Percentiles rank a stretch among this genome's conserved stretches.
Conservation (phyloP, 768 basidiomycete species). For the Agaricus bisporus region DNA sequence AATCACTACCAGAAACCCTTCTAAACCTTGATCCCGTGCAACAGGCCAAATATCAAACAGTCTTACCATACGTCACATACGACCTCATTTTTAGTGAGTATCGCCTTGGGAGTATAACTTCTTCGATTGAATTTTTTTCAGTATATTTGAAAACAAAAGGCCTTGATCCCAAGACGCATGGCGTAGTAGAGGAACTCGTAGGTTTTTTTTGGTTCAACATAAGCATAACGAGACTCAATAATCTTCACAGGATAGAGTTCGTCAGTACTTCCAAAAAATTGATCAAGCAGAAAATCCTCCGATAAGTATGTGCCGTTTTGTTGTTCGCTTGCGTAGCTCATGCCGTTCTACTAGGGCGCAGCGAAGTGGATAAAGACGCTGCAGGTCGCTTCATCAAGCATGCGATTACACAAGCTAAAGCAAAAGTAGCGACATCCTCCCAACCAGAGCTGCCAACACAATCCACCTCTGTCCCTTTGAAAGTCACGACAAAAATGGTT, state of each 20-base stretch:
- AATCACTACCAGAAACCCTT: conserved; percentile 62
- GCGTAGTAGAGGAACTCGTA: conserved; percentile 70
- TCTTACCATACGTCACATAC: conserved; percentile 77
- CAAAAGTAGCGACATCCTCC: conserved; percentile 25
- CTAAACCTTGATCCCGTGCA: conserved; percentile 64
- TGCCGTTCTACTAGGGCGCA: conserved; percentile 24
- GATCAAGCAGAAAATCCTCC: conserved; percentile 65
- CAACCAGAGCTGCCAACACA: conserved; percentile 19
- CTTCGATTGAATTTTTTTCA: conserved; percentile 21
- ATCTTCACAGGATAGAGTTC: conserved; percentile 58
- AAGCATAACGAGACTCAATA: neutral
- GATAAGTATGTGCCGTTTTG: conserved; percentile 34
- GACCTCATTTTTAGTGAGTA: conserved; percentile 79
- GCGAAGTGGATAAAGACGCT: conserved; percentile 69
- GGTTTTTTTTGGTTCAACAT: conserved; percentile 11
- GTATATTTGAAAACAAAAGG: conserved; percentile 81
- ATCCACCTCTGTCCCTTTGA: conserved; percentile 37
- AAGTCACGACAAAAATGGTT: conserved; percentile 69
- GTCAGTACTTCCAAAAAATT: conserved; percentile 81
- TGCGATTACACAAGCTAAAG: conserved; percentile 63
- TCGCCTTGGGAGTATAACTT: neutral
- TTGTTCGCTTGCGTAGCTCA: neutral
- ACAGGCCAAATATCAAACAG: conserved; percentile 76
- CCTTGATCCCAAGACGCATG: conserved; percentile 73
- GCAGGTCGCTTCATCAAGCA: conserved; percentile 81